A percentile compares a stretch with the other conserved stretches of the same genome.
phyloP scores from a whole-genome alignment of 176 grass and related monocot species.

The Rhipidocladum racemiflorum region DNA sequence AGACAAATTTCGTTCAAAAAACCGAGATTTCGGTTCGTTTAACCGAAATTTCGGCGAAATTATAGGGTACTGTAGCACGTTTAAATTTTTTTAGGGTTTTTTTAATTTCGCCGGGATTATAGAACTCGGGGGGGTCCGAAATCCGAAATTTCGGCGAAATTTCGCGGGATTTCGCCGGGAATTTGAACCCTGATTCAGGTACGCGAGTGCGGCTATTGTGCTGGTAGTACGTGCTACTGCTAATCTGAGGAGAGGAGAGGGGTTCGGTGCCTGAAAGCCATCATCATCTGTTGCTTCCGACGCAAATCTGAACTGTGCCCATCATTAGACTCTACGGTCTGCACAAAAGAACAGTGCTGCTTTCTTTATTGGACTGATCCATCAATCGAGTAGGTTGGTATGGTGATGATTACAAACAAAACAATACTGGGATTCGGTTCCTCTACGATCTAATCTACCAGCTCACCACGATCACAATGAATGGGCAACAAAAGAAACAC shows the following conservation, averaged over 20 bases:
- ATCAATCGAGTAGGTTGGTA: constrained; percentile 22
- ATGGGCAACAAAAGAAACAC: constrained; percentile 22
- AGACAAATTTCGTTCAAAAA: too few species aligned
- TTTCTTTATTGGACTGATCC: constrained; percentile 38
- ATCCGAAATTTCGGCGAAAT: too few species aligned
- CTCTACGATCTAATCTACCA: constrained; percentile 22
- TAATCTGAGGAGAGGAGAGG: not conserved
- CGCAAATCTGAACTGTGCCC: not conserved
- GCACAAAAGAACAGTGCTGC: constrained; percentile 10
- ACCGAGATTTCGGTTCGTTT: too few species aligned
- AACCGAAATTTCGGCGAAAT: too few species aligned
- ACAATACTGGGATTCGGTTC: constrained; percentile 2
- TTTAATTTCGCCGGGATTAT: too few species aligned
- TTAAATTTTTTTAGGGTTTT: too few species aligned
- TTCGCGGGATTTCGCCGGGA: too few species aligned
- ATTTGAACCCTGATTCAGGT: too few species aligned
- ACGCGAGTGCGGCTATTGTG: not conserved
- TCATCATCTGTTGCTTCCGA: not conserved
- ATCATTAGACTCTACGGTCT: not conserved
- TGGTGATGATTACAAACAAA: constrained; percentile 39
- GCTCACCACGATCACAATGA: constrained; percentile 35
- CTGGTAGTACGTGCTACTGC: not conserved
- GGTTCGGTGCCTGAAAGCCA: not conserved
- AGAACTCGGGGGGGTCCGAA: too few species aligned
- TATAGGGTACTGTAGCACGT: too few species aligned